These are phyloP conservation scores for Suhomyces coccinellae DNA, from an alignment of 1,139 yeast species.

Conservation along the genomic window DNA sequence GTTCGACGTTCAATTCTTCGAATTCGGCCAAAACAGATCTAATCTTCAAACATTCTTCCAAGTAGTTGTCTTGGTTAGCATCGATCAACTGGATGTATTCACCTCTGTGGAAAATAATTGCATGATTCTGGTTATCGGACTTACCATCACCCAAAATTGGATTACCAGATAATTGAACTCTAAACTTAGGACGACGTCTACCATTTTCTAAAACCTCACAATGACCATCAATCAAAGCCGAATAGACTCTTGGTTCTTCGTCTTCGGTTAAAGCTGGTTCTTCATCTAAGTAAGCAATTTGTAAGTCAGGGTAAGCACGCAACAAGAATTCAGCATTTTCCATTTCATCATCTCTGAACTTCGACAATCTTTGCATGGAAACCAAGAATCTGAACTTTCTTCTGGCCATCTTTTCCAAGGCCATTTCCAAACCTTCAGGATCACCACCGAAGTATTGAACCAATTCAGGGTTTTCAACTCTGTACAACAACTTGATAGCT, in stretches of 20 bases:
- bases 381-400: conserved; percentile 96
- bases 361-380: conserved; percentile 97
- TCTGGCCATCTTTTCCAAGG: conserved; percentile 98
- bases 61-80: conserved; percentile 97
- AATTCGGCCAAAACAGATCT: conserved; percentile 97
- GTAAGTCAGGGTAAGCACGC: conserved; percentile 98
- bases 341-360: conserved; percentile 95
- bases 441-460: conserved; percentile 98
- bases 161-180: conserved; percentile 97
- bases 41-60: conserved; percentile 97
- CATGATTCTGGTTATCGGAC: conserved; percentile 98
- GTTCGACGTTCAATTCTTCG: conserved; percentile 90
- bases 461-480: conserved; percentile 98
- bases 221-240: conserved; percentile 97
- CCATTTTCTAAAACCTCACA: conserved; percentile 98
- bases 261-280: conserved; percentile 88
- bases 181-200: conserved; percentile 96
- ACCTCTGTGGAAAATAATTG: conserved; percentile 96
- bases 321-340: conserved; percentile 97
- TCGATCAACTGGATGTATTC: conserved; percentile 96
- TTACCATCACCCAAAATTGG: conserved; percentile 99
- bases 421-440: conserved; percentile 92
- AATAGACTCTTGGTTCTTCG: conserved; percentile 95
- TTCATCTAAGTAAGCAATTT: conserved; percentile 97
- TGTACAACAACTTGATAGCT: conserved; percentile 93